Evolutionary conservation across 805 yeast species (phyloP).

Genomic region (Spathaspora gorwiae): DNA sequence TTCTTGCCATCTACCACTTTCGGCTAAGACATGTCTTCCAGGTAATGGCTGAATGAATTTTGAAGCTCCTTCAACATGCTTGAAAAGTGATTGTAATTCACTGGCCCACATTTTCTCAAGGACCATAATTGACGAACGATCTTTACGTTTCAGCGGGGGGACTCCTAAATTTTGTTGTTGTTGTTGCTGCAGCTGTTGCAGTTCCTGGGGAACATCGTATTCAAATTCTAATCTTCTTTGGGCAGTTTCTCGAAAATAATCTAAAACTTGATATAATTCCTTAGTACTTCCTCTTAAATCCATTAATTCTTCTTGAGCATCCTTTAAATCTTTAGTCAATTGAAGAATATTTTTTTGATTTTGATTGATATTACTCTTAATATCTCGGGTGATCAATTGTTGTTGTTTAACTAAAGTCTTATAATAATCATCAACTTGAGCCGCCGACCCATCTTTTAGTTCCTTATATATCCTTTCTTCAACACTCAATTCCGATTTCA

Average conservation of each 20-base stretch:
- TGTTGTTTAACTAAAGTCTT: constrained; percentile 48
- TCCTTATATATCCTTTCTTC: constrained; percentile 26
- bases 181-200: constrained; percentile 2
- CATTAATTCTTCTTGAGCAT: constrained; percentile 63
- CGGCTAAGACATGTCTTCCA: constrained; percentile 75
- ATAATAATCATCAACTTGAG: constrained; percentile 67
- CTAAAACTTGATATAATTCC: constrained; percentile 56
- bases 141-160: constrained; percentile 29
- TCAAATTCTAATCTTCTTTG: constrained; percentile 50
- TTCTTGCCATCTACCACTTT: constrained; percentile 83
- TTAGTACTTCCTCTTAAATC: constrained; percentile 55
- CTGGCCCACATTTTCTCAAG: constrained; percentile 79
- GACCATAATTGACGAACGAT: constrained; percentile 66
- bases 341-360: constrained; percentile 60
- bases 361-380: constrained; percentile 54
- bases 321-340: constrained; percentile 54
- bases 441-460: constrained; percentile 62
- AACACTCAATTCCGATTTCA: constrained; percentile 2
- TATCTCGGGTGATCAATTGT: constrained; percentile 48
- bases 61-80: constrained; percentile 89
- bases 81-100: constrained; percentile 64
- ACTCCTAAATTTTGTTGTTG: constrained; percentile 6
- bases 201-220: constrained; percentile 15
- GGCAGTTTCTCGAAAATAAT: constrained; percentile 57
- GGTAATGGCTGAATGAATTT: constrained; percentile 69